Conservation (phyloP, 192 early-diverging fungal genomes). For the Coemansia sp. region DNA sequence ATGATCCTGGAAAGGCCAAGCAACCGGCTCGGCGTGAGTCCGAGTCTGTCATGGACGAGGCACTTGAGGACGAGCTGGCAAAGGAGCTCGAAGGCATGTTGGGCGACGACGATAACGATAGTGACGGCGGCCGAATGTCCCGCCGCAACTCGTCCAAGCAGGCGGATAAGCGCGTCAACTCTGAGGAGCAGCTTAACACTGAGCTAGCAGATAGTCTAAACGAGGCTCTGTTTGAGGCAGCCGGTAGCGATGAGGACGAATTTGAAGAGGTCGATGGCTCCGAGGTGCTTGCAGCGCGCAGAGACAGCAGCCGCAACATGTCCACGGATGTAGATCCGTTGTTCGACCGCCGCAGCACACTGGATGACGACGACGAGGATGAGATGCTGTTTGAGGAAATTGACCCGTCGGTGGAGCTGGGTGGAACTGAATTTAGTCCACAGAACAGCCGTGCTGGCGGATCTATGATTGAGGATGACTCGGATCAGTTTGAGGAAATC, state of each 20-base stretch:
- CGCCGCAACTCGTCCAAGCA: slow-evolving; percentile 10
- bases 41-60: slow-evolving; percentile 27
- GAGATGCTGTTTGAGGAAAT: slow-evolving; percentile 53
- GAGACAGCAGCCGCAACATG: not conserved
- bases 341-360: slow-evolving; percentile 13
- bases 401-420: slow-evolving; percentile 19
- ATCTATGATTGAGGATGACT: slow-evolving; percentile 25
- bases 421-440: slow-evolving; percentile 2
- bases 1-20: slow-evolving; percentile 12
- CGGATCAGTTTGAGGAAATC: slow-evolving; percentile 49
- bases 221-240: slow-evolving; percentile 26
- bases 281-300: slow-evolving; percentile 19
- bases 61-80: slow-evolving; percentile 38
- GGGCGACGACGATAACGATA: slow-evolving; percentile 31
- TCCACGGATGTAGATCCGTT: slow-evolving; percentile 13
- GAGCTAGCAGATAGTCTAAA: slow-evolving; percentile 26
- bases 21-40: slow-evolving; percentile 2
- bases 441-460: slow-evolving; percentile 7
- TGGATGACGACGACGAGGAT: slow-evolving; percentile 28
- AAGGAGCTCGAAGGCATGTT: slow-evolving; percentile 51
- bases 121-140: slow-evolving; percentile 1
- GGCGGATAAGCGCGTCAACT: slow-evolving; percentile 4
- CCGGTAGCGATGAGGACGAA: slow-evolving; percentile 43
- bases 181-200: slow-evolving; percentile 31
- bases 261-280: slow-evolving; percentile 46